A percentile compares a stretch with the other conserved stretches of the same genome.
Conservation (phyloP, 305 asterid species). For the Solanum chacoense region DNA sequence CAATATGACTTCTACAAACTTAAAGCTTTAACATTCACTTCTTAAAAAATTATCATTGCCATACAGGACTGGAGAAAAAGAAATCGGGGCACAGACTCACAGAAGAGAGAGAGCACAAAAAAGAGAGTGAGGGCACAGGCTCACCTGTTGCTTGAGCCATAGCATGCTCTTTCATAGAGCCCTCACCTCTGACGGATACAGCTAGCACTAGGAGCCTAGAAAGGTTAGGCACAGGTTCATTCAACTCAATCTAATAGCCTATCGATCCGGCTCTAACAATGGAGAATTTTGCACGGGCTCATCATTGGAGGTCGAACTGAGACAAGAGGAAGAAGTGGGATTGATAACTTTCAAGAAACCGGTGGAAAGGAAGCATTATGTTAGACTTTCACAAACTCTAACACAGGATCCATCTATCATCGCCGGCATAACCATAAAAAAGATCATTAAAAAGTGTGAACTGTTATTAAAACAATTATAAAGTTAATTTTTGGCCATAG, state of each 20-base stretch:
- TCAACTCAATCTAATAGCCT: neutral
- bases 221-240: neutral
- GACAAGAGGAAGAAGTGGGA: neutral
- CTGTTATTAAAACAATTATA: neutral
- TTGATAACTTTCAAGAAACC: neutral
- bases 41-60: neutral
- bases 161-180: neutral
- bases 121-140: neutral
- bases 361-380: neutral
- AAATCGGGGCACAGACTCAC: neutral
- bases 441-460: neutral
- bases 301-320: neutral
- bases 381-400: neutral
- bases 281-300: neutral
- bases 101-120: neutral
- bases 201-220: neutral
- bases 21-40: neutral
- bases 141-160: neutral
- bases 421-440: neutral
- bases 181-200: neutral
- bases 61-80: neutral
- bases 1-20: neutral
- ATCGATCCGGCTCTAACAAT: neutral
- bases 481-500: neutral
- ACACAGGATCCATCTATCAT: neutral